phyloP scores from a whole-genome alignment of 257 asterid genomes.

The Leptodermis oblonga region DNA sequence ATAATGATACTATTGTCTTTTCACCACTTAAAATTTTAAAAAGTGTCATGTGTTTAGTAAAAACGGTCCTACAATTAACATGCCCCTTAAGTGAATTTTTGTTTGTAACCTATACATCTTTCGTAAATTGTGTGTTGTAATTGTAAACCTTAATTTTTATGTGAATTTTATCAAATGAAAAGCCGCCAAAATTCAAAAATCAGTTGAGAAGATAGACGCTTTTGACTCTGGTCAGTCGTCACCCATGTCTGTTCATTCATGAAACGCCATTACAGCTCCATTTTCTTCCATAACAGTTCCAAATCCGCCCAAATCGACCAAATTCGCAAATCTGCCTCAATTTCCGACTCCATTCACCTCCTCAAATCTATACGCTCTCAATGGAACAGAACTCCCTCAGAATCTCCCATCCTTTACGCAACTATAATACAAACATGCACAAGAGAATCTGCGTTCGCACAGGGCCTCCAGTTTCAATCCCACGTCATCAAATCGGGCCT shows the following conservation, averaged over 20 bases:
- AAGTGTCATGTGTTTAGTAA: no score
- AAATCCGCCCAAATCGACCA: slow-evolving; percentile 34
- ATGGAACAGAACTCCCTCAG: background rate
- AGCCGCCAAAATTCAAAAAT: slow-evolving; percentile 6
- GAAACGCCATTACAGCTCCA: slow-evolving; percentile 39
- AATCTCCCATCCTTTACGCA: slow-evolving; percentile 41
- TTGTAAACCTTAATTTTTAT: no score
- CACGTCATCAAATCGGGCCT: slow-evolving; percentile 59
- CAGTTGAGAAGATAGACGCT: background rate
- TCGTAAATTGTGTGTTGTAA: no score
- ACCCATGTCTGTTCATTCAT: slow-evolving; percentile 26
- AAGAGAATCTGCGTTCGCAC: slow-evolving; percentile 30
- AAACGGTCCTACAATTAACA: no score
- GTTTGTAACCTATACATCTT: no score
- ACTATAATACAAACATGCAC: slow-evolving; percentile 50
- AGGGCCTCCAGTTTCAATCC: slow-evolving; percentile 74
- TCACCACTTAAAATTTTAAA: no score
- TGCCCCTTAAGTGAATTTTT: no score
- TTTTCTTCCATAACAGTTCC: background rate
- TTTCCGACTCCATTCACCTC: slow-evolving; percentile 43
- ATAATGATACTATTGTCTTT: no score
- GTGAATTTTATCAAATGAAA: no score
- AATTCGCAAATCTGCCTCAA: slow-evolving; percentile 41
- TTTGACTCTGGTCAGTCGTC: no score
- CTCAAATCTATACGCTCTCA: slow-evolving; percentile 27